These are phyloP conservation scores for Mallotus japonicus DNA, from an alignment of 441 rosid species.

Conservation along the genomic window DNA sequence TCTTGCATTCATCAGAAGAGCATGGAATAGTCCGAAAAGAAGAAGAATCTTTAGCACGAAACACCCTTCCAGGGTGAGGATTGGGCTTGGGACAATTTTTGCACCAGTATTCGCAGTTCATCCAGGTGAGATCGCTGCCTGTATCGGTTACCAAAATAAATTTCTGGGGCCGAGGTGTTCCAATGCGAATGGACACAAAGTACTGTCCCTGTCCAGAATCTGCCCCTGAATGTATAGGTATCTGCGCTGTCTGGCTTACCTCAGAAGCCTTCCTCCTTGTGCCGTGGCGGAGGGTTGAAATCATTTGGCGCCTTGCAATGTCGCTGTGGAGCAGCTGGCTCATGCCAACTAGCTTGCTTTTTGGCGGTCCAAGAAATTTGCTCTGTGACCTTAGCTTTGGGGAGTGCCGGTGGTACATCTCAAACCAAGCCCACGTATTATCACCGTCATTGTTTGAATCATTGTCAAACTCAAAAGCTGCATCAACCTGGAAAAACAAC, in stretches of 20 bases:
- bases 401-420: conserved; percentile 33
- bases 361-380: conserved; percentile 20
- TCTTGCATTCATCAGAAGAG: conserved; percentile 15
- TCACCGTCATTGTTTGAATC: neutral
- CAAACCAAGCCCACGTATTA: conserved; percentile 9
- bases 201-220: conserved; percentile 27
- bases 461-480: neutral
- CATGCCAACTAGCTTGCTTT: conserved; percentile 14
- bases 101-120: conserved; percentile 27
- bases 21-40: conserved; percentile 33
- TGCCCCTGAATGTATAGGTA: conserved; percentile 29
- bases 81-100: conserved; percentile 3
- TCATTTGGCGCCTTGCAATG: conserved; percentile 15
- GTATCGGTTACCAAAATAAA: conserved; percentile 33
- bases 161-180: conserved; percentile 31
- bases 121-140: conserved; percentile 34
- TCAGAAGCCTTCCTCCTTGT: conserved; percentile 5
- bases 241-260: neutral
- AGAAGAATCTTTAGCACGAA: conserved; percentile 20
- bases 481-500: neutral
- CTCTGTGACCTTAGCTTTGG: conserved; percentile 10
- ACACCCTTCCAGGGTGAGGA: conserved; percentile 20
- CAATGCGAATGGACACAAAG: conserved; percentile 32
- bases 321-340: conserved; percentile 22
- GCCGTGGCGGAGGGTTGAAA: neutral